Conservation (phyloP, 2,329 filamentous ascomycete genomes). For the Xylariaceae sp. region DNA sequence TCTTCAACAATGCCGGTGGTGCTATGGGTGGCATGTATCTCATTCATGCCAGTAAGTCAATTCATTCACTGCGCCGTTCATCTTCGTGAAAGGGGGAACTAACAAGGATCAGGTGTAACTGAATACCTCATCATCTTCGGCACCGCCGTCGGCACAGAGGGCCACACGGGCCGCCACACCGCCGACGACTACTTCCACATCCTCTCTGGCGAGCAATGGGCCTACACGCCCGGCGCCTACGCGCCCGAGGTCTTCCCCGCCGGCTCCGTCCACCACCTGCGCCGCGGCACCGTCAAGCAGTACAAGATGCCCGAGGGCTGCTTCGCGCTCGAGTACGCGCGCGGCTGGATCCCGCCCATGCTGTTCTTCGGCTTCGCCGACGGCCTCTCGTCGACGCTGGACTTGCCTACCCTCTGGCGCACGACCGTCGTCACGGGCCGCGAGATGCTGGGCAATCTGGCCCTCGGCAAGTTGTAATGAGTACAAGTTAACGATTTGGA, state of each 20-base stretch:
- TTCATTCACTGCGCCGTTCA: neutral
- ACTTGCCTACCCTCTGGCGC: conserved; percentile 77
- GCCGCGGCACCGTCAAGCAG: conserved; percentile 69
- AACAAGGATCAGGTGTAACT: conserved; percentile 54
- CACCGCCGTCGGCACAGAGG: conserved; percentile 77
- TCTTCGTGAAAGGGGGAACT: neutral
- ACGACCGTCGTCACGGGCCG: conserved; percentile 69
- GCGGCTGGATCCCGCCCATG: conserved; percentile 92
- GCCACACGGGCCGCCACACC: conserved; percentile 81
- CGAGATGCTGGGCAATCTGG: conserved; percentile 70
- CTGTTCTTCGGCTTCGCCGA: conserved; percentile 85
- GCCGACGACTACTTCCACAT: conserved; percentile 96
- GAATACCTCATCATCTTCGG: conserved; percentile 91
- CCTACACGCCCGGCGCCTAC: conserved; percentile 65
- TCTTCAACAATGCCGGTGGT: conserved; percentile 88
- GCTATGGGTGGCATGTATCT: conserved; percentile 92
- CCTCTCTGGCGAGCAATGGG: conserved; percentile 68
- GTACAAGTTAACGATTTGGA: neutral
- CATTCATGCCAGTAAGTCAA: conserved; percentile 69
- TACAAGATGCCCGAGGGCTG: conserved; percentile 73
- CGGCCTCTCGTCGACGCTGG: conserved; percentile 71
- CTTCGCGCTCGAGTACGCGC: conserved; percentile 78
- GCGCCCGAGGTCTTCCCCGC: conserved; percentile 64
- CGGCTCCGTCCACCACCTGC: conserved; percentile 67
- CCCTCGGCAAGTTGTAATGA: conserved; percentile 62